phyloP scores from a whole-genome alignment of 805 yeast species.

The Candida ovalis region DNA sequence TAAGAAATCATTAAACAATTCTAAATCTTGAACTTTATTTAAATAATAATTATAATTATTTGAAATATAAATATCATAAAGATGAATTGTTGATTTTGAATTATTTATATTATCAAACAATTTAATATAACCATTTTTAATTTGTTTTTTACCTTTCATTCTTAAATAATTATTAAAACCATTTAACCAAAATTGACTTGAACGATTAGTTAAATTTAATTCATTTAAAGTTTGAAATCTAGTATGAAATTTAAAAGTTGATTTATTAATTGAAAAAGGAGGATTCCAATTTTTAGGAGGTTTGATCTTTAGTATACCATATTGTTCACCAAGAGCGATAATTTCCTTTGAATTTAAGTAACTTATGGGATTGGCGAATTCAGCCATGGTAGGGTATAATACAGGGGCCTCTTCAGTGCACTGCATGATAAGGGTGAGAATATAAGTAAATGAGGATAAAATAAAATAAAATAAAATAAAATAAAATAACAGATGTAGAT shows the following conservation, averaged over 20 bases:
- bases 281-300: conserved; percentile 56
- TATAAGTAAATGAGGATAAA: not conserved
- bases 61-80: conserved; percentile 29
- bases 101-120: conserved; percentile 23
- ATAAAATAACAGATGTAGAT: too few species aligned
- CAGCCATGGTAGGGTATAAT: conserved; percentile 39
- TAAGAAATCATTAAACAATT: conserved; percentile 12
- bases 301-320: conserved; percentile 48
- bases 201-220: conserved; percentile 57
- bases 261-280: conserved; percentile 49
- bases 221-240: conserved; percentile 66
- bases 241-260: conserved; percentile 59
- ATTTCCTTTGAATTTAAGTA: conserved; percentile 42
- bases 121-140: conserved; percentile 12
- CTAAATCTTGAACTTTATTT: conserved; percentile 8
- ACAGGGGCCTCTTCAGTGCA: conserved; percentile 41
- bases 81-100: conserved; percentile 25
- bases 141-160: conserved; percentile 35
- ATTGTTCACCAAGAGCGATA: conserved; percentile 39
- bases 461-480: too few species aligned
- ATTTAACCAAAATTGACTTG: conserved; percentile 56
- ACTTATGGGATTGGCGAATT: conserved; percentile 47
- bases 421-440: not conserved
- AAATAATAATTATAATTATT: conserved; percentile 5
- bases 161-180: conserved; percentile 56